Base-by-base conservation (phyloP, 2,329 filamentous ascomycete genomes). In the Colletotrichum sansevieriae region DNA sequence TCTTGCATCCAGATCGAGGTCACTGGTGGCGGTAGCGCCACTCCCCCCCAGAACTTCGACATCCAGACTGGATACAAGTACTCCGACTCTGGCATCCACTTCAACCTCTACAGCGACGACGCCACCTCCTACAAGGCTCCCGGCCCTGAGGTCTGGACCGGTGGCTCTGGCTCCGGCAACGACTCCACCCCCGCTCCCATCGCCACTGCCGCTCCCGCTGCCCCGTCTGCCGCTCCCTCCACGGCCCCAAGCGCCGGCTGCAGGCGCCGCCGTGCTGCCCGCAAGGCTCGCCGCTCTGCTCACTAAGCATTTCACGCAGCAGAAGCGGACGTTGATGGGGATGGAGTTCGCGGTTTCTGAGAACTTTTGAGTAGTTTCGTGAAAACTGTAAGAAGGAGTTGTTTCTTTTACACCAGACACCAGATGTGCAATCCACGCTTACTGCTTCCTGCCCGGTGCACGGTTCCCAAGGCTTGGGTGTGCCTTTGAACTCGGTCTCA, bases 1-100 rank as follows among this genome's bases (percentile, higher is more conserved):
- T 82, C 84, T 71, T 87, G 89, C 77, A 80, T 88, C 73, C 90
- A 91, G 81, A 75, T 91, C 71, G 83, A 88, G 75, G 80, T 91
- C 71, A 85, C 84, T 39, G 87, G 87, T 59, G 78, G 80, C 49
- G 87, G 86, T 55, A 82, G 84, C 68, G 83, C 79, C 59, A 79
- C 79, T 66, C 83, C 84, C 22, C 73, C 76, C 68, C 70, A 80
- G 74, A 72, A 71, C 73, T 85, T 85, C 62, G 78, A 82, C 75
- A 82, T 86, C 75, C 80, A 83, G 35, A 74, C 78, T 35, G 88
- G 87, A 67, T 91, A 91, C 83, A 88, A 80, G 60, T 79, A 82
- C 73, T 78, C 80, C 63, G 88, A 90, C 75, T 76, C 85, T 12
- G 89, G 89, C 68, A 87, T 91, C 74, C 72, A 82, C 70, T 79